These are phyloP conservation scores for Rhodotorula sp. DNA, from an alignment of 1,284 basidiomycete species.

Conservation along the genomic window DNA sequence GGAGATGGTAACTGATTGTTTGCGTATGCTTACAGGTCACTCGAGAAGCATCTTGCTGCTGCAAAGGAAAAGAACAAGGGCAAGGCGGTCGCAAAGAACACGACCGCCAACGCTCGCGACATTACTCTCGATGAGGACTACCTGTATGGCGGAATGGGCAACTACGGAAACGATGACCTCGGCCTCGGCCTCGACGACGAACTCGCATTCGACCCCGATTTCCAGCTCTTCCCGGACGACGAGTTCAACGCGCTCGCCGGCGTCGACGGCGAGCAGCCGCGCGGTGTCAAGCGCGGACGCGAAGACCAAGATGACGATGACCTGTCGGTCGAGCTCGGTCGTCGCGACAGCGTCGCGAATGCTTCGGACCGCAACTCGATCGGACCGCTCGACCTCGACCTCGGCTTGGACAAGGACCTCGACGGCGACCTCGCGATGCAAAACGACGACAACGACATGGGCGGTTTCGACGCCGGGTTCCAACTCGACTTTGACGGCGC, in stretches of 20 bases:
- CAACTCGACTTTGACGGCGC: slow-evolving; percentile 12
- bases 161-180: slow-evolving; percentile 14
- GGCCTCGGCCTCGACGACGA: slow-evolving; percentile 22
- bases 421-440: slow-evolving; percentile 13
- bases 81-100: slow-evolving; percentile 15
- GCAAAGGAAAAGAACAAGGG: slow-evolving; percentile 26
- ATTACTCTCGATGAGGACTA: slow-evolving; percentile 42
- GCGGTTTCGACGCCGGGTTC: slow-evolving; percentile 26
- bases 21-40: slow-evolving; percentile 16
- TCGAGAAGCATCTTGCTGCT: slow-evolving; percentile 30
- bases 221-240: slow-evolving; percentile 27
- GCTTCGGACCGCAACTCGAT: slow-evolving; percentile 29
- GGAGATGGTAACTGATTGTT: not conserved
- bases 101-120: slow-evolving; percentile 38
- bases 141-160: slow-evolving; percentile 10
- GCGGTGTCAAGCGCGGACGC: slow-evolving; percentile 22
- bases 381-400: slow-evolving; percentile 24
- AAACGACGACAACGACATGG: slow-evolving; percentile 10
- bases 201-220: slow-evolving; percentile 24
- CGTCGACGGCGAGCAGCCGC: not conserved
- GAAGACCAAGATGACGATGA: slow-evolving; percentile 24
- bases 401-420: slow-evolving; percentile 14
- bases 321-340: slow-evolving; percentile 31
- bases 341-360: slow-evolving; percentile 13
- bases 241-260: slow-evolving; percentile 20